Conservation (phyloP, 257 asterid genomes). For the Solanum arcanum region DNA sequence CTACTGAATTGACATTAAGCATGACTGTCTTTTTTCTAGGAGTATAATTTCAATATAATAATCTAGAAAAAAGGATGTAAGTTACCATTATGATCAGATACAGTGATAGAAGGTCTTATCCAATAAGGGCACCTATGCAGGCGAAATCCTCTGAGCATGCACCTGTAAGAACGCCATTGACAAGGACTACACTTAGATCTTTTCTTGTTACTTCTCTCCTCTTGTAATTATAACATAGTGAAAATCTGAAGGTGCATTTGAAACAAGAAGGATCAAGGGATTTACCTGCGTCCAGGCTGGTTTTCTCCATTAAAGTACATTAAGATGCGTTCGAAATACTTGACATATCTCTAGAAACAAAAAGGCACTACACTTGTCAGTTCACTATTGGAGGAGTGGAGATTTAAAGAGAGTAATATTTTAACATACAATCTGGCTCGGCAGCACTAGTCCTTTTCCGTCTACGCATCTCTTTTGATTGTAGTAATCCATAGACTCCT, state of each 20-base stretch:
- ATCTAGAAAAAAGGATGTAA: background rate
- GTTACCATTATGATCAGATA: slow-evolving; percentile 81
- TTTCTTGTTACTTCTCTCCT: background rate
- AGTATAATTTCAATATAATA: background rate
- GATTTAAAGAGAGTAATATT: background rate
- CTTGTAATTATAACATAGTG: background rate
- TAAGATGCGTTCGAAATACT: slow-evolving; percentile 82
- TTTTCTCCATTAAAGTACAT: slow-evolving; percentile 90
- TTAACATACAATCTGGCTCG: slow-evolving; percentile 90
- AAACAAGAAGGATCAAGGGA: background rate
- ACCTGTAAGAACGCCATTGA: slow-evolving; percentile 36
- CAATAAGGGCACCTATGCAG: slow-evolving; percentile 93
- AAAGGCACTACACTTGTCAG: background rate
- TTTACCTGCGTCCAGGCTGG: slow-evolving; percentile 96
- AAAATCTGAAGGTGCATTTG: background rate
- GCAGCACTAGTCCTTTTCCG: slow-evolving; percentile 93
- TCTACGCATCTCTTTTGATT: slow-evolving; percentile 93
- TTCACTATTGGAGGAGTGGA: background rate
- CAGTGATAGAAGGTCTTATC: slow-evolving; percentile 86
- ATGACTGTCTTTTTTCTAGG: background rate
- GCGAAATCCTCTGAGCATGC: slow-evolving; percentile 96
- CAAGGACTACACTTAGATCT: background rate
- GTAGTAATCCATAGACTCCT: slow-evolving; percentile 91
- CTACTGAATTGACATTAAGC: background rate
- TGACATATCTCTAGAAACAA: slow-evolving; percentile 73